A percentile compares a stretch with the other conserved stretches of the same genome.
These are phyloP conservation scores for Hypoxylon crocopeplum DNA, from an alignment of 495 filamentous ascomycete genomes.

Conservation along the genomic window DNA sequence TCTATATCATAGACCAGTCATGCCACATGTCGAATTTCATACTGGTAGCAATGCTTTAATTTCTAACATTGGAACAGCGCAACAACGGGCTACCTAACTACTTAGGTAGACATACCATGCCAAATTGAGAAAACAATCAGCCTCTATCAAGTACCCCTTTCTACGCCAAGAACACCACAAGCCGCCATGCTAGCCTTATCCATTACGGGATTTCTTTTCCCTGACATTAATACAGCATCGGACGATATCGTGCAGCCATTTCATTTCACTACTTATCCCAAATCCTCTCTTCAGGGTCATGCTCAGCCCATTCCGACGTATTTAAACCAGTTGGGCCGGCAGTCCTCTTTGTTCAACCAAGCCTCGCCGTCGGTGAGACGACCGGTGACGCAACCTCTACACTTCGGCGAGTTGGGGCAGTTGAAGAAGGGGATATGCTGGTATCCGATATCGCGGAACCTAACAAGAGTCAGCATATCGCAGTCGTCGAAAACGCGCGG, in stretches of 20 bases:
- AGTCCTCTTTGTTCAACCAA: constrained; percentile 89
- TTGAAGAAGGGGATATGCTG: constrained; percentile 99
- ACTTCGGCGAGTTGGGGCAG: constrained; percentile 96
- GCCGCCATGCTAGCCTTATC: constrained; percentile 35
- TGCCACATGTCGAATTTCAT: no score
- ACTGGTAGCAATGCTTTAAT: no score
- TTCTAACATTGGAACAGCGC: no score
- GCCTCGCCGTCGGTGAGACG: constrained; percentile 85
- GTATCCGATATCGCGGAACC: constrained; percentile 99
- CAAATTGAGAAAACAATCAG: constrained; percentile 25
- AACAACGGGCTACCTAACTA: background rate
- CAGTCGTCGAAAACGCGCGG: constrained; percentile 16
- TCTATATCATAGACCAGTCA: no score
- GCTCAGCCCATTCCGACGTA: constrained; percentile 79
- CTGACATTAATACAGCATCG: constrained; percentile 36
- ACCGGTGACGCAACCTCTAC: constrained; percentile 84
- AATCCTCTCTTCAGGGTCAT: background rate
- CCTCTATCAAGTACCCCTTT: constrained; percentile 31
- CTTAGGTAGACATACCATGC: constrained; percentile 12
- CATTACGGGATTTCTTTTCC: constrained; percentile 25
- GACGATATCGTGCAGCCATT: constrained; percentile 29
- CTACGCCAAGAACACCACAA: constrained; percentile 38
- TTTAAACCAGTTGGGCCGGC: constrained; percentile 96
- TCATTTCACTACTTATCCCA: constrained; percentile 20
- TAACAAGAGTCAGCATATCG: constrained; percentile 43